phyloP scores from a whole-genome alignment of 1,284 basidiomycete species.

The Neonothopanus nambi region DNA sequence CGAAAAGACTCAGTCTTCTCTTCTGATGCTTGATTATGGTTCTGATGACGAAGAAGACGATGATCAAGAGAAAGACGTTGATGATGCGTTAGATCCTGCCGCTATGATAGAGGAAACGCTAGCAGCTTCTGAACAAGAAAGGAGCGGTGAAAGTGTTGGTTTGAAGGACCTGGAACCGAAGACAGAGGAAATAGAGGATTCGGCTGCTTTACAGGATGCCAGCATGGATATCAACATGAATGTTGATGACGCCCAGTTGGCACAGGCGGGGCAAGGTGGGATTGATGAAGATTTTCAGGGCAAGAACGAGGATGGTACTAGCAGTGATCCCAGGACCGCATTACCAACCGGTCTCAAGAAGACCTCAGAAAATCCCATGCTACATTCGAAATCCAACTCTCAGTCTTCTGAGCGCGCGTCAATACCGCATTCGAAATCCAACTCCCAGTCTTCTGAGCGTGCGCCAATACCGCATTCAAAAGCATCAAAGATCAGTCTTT shows the following conservation, averaged over 20 bases:
- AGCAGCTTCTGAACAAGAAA: slow-evolving; percentile 34
- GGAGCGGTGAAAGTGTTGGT: slow-evolving; percentile 24
- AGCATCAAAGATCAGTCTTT: slow-evolving; percentile 42
- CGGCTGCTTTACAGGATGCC: slow-evolving; percentile 42
- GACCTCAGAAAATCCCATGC: slow-evolving; percentile 50
- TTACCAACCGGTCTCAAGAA: slow-evolving; percentile 28
- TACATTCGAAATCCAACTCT: too few relatives aligned
- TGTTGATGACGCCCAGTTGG: slow-evolving; percentile 29
- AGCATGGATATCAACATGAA: slow-evolving; percentile 32
- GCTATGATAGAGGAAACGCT: slow-evolving; percentile 52
- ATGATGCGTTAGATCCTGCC: slow-evolving; percentile 58
- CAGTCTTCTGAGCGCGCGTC: too few relatives aligned
- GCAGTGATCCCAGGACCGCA: background rate
- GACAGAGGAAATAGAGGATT: slow-evolving; percentile 63
- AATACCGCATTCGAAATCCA: too few relatives aligned
- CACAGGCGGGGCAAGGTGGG: background rate
- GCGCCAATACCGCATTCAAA: slow-evolving; percentile 32
- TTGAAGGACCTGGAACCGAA: slow-evolving; percentile 49
- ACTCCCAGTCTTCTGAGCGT: too few relatives aligned
- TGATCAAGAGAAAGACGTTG: slow-evolving; percentile 52
- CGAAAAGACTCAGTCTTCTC: slow-evolving; percentile 22
- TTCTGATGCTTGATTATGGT: slow-evolving; percentile 47
- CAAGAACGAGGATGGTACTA: background rate
- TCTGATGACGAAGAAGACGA: slow-evolving; percentile 68
- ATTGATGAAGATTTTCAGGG: background rate